Percentiles rank a stretch among this genome's conserved stretches.
phyloP scores from a whole-genome alignment of 1,139 yeast species.

The Blastobotrys raffinosifermentans region DNA sequence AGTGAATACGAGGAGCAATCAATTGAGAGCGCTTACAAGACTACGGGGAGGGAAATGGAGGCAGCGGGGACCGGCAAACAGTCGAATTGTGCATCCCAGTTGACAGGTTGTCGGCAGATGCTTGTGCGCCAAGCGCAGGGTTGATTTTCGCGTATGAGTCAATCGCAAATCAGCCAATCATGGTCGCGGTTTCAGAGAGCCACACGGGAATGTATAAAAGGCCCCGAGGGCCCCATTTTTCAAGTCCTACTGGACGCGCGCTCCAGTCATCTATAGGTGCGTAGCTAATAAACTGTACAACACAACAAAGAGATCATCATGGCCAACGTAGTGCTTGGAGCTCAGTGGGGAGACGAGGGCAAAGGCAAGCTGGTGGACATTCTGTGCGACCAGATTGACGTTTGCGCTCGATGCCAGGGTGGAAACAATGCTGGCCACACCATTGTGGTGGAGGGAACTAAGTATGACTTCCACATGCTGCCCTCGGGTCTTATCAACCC shows the following conservation, averaged over 20 bases:
- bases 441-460: constrained; percentile 79
- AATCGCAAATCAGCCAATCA: too few relatives aligned
- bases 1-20: too few relatives aligned
- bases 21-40: too few relatives aligned
- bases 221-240: constrained; percentile 6
- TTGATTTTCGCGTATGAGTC: too few relatives aligned
- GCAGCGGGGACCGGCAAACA: too few relatives aligned
- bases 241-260: constrained; percentile 18
- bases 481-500: constrained; percentile 96
- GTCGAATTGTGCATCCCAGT: too few relatives aligned
- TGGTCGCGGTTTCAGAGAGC: neutral
- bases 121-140: too few relatives aligned
- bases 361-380: constrained; percentile 95
- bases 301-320: too few relatives aligned
- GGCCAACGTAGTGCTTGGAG: constrained; percentile 92
- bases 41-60: too few relatives aligned
- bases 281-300: too few relatives aligned
- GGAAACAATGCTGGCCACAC: constrained; percentile 99
- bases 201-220: constrained; percentile 5
- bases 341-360: constrained; percentile 99
- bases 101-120: too few relatives aligned
- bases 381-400: constrained; percentile 87
- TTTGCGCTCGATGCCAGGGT: constrained; percentile 98
- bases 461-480: constrained; percentile 97
- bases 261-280: constrained; percentile 12